Evolutionary conservation across 441 rosid genomes (phyloP), one percentile per base, ranked within the genome.

Genomic region (Erysimum pusillum): DNA sequence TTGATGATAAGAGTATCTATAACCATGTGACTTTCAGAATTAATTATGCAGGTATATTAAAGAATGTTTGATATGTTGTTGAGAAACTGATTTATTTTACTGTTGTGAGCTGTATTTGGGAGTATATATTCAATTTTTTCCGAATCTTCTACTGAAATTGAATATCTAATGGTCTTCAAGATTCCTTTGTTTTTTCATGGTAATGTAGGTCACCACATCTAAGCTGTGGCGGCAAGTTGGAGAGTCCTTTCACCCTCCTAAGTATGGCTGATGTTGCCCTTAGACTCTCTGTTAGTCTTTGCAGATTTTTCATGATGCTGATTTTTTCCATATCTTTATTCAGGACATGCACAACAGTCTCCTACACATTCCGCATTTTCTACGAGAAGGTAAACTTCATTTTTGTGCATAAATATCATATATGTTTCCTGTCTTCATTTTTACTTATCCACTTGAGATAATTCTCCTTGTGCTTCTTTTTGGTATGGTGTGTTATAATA

Each of bases 151-250:
- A 25, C 64, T 63, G 62, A 51, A 63, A 79, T 12, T 57, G 74
- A 36, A 36, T 62, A 15, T 52, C 34, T 42, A 17, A 4, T 62
- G 62, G 57, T 69, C 39, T 79, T 63, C 13, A 54, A 39, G 53
- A 48, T 69, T 69, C 67, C 39, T 46, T 73, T 78, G 36, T 59
- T 18, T 31, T 52, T 51, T 49, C 82, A 74, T 57, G 25, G 74
- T 60, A 32, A n/a, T 68, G 69, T 75, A 94, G 98, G 98, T 91
- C 79, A 94, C 98, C 45, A 78, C 90, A 74, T 78, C 90, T 45
- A 92, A 94, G 85, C 77, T 87, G 73, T 92, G 98, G 98, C 88
- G 98, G 81, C 92, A 88, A 85, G 96, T 94, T 42, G 98, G 98
- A 80, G 97, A 92, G 79, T 89, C 98, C 71, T 94, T 94, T 83